These are phyloP conservation scores for Lagenaria siceraria DNA, from an alignment of 306 rosid species.

Conservation along the genomic window DNA sequence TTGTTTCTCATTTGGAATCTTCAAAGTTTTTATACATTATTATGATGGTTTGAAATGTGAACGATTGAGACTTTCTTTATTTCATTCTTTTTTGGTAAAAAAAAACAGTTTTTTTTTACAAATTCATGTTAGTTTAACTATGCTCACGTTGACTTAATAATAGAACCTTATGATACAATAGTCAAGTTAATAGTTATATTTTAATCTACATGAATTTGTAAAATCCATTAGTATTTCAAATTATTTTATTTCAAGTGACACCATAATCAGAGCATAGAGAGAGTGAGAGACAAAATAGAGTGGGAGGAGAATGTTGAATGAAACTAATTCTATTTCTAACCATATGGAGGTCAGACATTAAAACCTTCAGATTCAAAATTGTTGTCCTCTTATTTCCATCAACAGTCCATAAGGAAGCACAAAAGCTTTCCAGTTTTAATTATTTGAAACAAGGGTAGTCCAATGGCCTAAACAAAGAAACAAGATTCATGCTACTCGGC, in stretches of 20 bases:
- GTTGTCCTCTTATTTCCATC: not conserved
- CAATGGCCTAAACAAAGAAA: not conserved
- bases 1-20: not conserved
- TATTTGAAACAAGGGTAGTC: not conserved
- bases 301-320: not conserved
- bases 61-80: no score
- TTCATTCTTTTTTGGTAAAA: no score
- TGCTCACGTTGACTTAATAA: not conserved
- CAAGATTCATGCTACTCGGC: not conserved
- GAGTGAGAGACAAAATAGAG: not conserved
- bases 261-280: not conserved
- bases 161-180: not conserved
- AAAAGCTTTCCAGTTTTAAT: not conserved
- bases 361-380: not conserved
- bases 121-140: no score
- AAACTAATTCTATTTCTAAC: not conserved
- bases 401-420: not conserved
- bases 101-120: no score
- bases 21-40: not conserved
- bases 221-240: not conserved
- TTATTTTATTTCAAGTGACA: not conserved
- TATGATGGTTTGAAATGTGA: not conserved
- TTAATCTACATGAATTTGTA: not conserved
- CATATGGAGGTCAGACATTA: not conserved
- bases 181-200: not conserved